Conservation (phyloP, 2,329 filamentous ascomycete genomes). For the Hymenoscyphus infarciens region DNA sequence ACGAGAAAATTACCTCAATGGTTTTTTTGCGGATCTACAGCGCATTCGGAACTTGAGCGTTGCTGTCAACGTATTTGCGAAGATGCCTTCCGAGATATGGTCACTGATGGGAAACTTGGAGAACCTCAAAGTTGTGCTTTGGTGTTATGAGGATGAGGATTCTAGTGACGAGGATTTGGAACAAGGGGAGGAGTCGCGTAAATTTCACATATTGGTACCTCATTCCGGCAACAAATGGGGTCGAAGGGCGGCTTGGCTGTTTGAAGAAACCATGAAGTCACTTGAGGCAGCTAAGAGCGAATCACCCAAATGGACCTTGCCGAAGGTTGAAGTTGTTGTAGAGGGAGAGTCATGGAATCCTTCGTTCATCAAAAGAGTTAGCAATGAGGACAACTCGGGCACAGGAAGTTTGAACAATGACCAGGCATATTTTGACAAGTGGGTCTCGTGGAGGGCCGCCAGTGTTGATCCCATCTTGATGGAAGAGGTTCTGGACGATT, state of each 20-base stretch:
- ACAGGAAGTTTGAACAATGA: too few species aligned
- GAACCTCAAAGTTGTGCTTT: not conserved
- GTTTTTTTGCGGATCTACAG: not conserved
- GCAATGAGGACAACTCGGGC: too few species aligned
- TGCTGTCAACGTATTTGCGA: not conserved
- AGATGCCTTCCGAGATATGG: not conserved
- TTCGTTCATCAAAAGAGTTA: too few species aligned
- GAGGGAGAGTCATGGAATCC: not conserved
- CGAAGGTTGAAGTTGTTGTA: not conserved
- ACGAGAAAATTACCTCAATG: not conserved
- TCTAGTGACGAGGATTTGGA: not conserved
- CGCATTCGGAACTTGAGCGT: not conserved
- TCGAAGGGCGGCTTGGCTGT: not conserved
- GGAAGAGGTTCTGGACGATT: too few species aligned
- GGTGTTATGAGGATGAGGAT: not conserved
- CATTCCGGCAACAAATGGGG: not conserved
- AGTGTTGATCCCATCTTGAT: too few species aligned
- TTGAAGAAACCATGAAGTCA: not conserved
- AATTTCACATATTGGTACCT: not conserved
- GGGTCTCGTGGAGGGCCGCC: too few species aligned
- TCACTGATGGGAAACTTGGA: not conserved
- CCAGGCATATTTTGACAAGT: too few species aligned
- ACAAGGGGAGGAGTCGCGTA: not conserved
- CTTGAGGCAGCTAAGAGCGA: not conserved
- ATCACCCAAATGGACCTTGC: not conserved